Percentiles rank a stretch among this genome's conserved stretches.
Conservation (phyloP, 441 rosid genomes). For the Aleurites moluccanus region DNA sequence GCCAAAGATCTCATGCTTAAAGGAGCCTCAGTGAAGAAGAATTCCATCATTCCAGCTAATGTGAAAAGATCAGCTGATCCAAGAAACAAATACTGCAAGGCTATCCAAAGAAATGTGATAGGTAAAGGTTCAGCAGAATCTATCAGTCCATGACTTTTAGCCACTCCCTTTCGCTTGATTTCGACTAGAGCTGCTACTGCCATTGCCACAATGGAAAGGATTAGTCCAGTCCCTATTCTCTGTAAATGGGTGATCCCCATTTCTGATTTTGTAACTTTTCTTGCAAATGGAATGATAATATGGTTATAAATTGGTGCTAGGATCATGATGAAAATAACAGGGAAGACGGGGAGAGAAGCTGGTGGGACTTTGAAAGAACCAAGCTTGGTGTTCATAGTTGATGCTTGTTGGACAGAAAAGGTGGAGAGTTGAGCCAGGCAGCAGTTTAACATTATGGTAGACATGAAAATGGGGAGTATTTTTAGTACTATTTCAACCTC, state of each 20-base stretch:
- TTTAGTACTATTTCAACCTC: constrained; percentile 58
- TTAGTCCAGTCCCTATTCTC: constrained; percentile 73
- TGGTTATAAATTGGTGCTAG: constrained; percentile 77
- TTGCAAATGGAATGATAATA: constrained; percentile 54
- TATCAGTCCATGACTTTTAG: constrained; percentile 33
- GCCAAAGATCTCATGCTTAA: too few species aligned
- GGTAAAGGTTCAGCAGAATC: constrained; percentile 56
- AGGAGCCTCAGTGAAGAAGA: too few species aligned
- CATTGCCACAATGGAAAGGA: constrained; percentile 71
- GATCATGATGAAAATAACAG: constrained; percentile 71
- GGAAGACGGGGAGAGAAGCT: constrained; percentile 81
- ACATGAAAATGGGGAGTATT: constrained; percentile 72
- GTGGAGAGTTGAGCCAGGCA: constrained; percentile 92
- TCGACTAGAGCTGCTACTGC: constrained; percentile 75
- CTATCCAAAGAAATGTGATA: constrained; percentile 79
- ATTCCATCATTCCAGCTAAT: too few species aligned
- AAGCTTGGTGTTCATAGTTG: constrained; percentile 76
- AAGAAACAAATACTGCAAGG: constrained; percentile 73
- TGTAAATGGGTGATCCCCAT: constrained; percentile 71
- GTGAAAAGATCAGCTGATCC: too few species aligned
- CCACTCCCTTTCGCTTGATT: constrained; percentile 58
- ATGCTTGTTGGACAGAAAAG: constrained; percentile 85
- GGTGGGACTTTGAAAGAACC: constrained; percentile 75
- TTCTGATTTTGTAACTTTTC: constrained; percentile 59
- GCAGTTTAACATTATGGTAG: constrained; percentile 77